Evolutionary conservation across 768 basidiomycete species (phyloP), one percentile per base, ranked within the genome.

Genomic region (Melanogaster broomeanus): DNA sequence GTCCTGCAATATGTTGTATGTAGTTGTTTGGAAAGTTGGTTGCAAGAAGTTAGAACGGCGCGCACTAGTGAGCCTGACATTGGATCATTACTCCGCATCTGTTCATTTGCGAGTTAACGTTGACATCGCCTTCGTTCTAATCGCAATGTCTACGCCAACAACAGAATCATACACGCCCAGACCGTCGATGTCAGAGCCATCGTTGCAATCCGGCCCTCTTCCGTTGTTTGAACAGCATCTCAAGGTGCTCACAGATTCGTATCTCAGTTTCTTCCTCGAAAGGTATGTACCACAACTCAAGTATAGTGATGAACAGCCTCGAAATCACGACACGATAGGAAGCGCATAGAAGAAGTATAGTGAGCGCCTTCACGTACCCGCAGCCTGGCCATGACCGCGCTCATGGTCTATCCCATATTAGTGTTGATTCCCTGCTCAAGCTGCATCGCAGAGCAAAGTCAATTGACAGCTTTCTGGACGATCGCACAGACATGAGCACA

Each of bases 281-380:
- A 79, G 93, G 92, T 88, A 56, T 55, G 76, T 59, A 38, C 28
- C 27, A n/a, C n/a, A 41, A 49, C 43, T 44, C 59, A 48, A 53
- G 41, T 54, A 60, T 31, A 44, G 30, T 42, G 40, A 42, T 59
- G 54, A 53, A 52, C n/a, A 38, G 48, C 43, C n/a, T 48, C 51
- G 53, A 48, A 64, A 58, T 45, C 49, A 43, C 45, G 39, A 15
- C 13, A 27, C 56, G 58, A 28, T 63, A 93, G 92, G 65, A 86
- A 84, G 66, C 81, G 82, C 38, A 88, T 94, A 48, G 94, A 97
- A 68, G 93, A 95, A 61, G 68, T 71, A 49, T 95, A 95, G 91
- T 93, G 63, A 65, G 85, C 41, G 41, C 43, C 33, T 13, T 35
- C 30, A 38, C 10, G 40, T 12, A 31, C 21, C 13, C 34, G 44